Base-by-base conservation (phyloP, 495 filamentous ascomycete species). In the Symbiotaphrina buchneri region DNA sequence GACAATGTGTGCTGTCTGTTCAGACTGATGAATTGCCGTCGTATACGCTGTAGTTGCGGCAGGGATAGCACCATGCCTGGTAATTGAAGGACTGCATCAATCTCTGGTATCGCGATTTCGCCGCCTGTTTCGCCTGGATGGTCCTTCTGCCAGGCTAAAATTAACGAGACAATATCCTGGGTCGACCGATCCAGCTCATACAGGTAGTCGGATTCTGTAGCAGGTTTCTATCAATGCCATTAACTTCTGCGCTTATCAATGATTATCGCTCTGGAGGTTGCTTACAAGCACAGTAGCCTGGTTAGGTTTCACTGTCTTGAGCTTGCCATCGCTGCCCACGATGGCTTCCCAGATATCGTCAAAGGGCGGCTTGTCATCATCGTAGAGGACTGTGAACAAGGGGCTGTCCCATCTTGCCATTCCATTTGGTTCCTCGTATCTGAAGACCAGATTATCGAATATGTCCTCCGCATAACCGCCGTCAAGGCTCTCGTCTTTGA, bases 391-490 rank as follows among this genome's bases (percentile, higher is more conserved):
- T 6, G 82, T 85, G 55, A 94, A 95, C 14, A 94, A 61, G 4
- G 87, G 87, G 39, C 73, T 77, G 48, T 97, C 87, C 87, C 87
- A 97, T 28, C 87, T 64, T 10, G 67, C 77, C 76, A 94, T 85
- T 30, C 76, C 72, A 54, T 84, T 92, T 10, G 87, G 87, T 54
- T 95, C 87, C 51, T 97, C 87, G 48, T 91, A 93, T 28, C 87
- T 70, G 46, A 84, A 92, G 28, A 94, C 71, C 11, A 97, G 67
- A 49, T 94, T 92, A 44, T 92, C 76, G 56, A 90, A 81, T 39
- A 80, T 70, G 3, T 70, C 56, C 15, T 46, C 38, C n/a, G 42
- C 39, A 36, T 63, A 61, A 7, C 44, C 50, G 17, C 41, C 45
- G 16, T 47, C 44, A 6, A 16, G 29, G 1, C 40, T 32, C 11